Base-by-base conservation (phyloP, 169 alveolate species). In the Plasmodium gaboni region DNA sequence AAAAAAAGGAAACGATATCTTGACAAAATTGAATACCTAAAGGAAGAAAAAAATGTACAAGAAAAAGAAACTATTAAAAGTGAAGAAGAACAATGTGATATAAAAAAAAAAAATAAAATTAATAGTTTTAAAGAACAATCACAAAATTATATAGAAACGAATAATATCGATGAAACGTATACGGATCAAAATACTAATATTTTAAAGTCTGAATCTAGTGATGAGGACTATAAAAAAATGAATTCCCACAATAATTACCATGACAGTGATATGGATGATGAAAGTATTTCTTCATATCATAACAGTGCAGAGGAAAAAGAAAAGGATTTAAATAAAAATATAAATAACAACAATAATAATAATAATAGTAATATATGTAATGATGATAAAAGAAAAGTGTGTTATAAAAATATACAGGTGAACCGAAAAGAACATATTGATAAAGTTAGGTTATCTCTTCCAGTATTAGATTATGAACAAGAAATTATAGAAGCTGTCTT, bases 401-500 rank as follows among this genome's bases (percentile, higher is more conserved):
- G 10, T 1, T 94, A 94, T 67, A 73, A 69, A 15, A 42, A 42
- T 8, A 92, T 94, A 17, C 26, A 57, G 44, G 88, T 94, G 26
- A 93, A 88, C 13, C 86, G 97, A 63, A 88, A 69, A 59, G 71
- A 76, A 13, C 96, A 88, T 67, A 89, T 96, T 26, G 96, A 96
- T 59, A 69, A 46, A 55, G 68, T 87, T 61, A 93, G 98, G 5
- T 78, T 87, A 32, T 91, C 95, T 78, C 89, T 98, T 53, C 99
- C 97, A 2, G 94, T 96, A 32, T 88, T 94, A 69, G 93, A 94
- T 93, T 95, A 95, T 94, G 98, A 97, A 92, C 97, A 95, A 53
- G 97, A 98, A 94, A 96, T 98, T n/a, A 94, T 97, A 12, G 97
- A 97, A 53, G 95, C 99, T 10, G 92, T 98, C 22, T 86, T 95